These are phyloP conservation scores for Vitis hybrid DNA, from an alignment of 177 flowering plant genomes.

Conservation along the genomic window DNA sequence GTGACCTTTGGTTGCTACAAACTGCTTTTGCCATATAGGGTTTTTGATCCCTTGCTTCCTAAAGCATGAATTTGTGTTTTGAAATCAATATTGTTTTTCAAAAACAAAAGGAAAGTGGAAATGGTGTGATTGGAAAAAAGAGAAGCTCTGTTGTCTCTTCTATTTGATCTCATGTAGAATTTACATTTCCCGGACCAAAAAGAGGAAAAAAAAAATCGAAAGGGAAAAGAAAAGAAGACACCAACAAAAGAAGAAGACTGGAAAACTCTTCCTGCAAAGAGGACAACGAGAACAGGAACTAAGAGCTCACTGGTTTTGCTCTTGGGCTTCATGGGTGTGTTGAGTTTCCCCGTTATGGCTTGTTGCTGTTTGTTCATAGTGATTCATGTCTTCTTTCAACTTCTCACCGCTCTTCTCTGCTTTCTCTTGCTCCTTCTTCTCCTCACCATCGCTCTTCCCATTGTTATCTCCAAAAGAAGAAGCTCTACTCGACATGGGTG, in stretches of 20 bases:
- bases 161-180: slow-evolving; percentile 14
- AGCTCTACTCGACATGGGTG: slow-evolving; percentile 21
- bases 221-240: not conserved
- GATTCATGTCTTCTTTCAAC: slow-evolving; percentile 6
- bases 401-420: slow-evolving; percentile 7
- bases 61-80: slow-evolving; percentile 2
- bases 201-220: not conserved
- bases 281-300: not conserved
- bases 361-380: not conserved
- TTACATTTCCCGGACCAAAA: slow-evolving; percentile 16
- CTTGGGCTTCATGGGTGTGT: not conserved
- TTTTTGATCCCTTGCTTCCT: not conserved
- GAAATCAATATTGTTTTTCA: not conserved
- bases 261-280: not conserved
- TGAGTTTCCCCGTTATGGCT: not conserved
- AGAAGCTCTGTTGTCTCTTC: not conserved
- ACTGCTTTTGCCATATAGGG: too few relatives aligned
- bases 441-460: not conserved
- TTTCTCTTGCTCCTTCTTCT: not conserved
- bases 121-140: not conserved
- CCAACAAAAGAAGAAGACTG: not conserved
- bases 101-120: not conserved
- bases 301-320: slow-evolving; percentile 7
- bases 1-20: too few relatives aligned
- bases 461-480: slow-evolving; percentile 4